phyloP scores from a whole-genome alignment of 305 asterid species.

The Fraxinus dipetala region DNA sequence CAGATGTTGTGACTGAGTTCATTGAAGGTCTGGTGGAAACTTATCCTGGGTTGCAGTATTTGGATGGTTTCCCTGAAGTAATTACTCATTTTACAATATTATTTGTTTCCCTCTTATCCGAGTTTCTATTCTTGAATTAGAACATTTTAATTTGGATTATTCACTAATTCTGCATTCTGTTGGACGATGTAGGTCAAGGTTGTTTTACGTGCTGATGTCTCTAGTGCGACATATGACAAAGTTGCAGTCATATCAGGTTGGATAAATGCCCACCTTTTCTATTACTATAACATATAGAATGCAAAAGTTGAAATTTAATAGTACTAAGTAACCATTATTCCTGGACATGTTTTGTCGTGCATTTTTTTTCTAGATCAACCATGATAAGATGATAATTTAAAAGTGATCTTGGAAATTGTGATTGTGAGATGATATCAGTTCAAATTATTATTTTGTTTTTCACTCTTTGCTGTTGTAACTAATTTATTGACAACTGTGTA shows the following conservation, averaged over 20 bases:
- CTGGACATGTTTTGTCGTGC: neutral
- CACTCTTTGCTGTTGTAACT: neutral
- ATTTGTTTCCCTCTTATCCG: neutral
- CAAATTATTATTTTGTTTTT: neutral
- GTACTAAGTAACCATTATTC: slow-evolving; percentile 10
- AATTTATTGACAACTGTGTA: neutral
- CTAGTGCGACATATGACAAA: slow-evolving; percentile 68
- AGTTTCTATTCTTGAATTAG: neutral
- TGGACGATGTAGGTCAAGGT: slow-evolving; percentile 68
- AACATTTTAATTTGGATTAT: slow-evolving; percentile 6
- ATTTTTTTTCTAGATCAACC: neutral
- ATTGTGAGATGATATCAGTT: neutral
- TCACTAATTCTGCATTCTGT: slow-evolving; percentile 15
- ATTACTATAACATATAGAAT: slow-evolving; percentile 1
- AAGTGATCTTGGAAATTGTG: neutral
- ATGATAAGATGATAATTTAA: neutral
- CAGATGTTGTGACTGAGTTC: slow-evolving; percentile 96
- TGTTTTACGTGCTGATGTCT: slow-evolving; percentile 90
- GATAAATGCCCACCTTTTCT: slow-evolving; percentile 22
- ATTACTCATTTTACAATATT: slow-evolving; percentile 1
- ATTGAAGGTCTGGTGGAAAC: slow-evolving; percentile 95
- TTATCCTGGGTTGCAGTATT: slow-evolving; percentile 87
- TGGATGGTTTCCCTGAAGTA: slow-evolving; percentile 96
- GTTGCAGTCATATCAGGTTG: slow-evolving; percentile 93
- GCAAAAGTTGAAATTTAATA: neutral